Conservation (phyloP, 495 filamentous ascomycete genomes). For the Penicillium macrosclerotiorum region DNA sequence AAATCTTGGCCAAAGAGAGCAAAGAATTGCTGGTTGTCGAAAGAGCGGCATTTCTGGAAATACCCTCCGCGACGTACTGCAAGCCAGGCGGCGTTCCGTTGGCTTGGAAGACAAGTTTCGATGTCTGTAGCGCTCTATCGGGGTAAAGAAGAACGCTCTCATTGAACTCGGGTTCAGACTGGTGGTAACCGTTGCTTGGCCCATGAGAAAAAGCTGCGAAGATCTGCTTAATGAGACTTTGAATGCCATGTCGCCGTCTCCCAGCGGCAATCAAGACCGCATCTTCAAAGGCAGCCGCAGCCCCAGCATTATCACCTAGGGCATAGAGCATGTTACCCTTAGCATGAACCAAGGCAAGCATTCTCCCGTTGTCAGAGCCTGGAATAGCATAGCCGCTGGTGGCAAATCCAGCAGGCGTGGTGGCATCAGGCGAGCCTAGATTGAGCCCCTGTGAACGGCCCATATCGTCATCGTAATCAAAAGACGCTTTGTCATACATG, state of each 20-base stretch:
- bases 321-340: constrained; percentile 99
- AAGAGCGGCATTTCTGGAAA: constrained; percentile 75
- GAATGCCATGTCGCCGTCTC: constrained; percentile 66
- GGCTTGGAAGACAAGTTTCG: constrained; percentile 76
- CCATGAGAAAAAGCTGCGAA: constrained; percentile 64
- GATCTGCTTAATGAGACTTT: constrained; percentile 77
- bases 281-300: constrained; percentile 91
- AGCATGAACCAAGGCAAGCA: constrained; percentile 88
- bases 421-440: constrained; percentile 27
- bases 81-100: constrained; percentile 83
- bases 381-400: constrained; percentile 85
- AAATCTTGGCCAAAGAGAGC: constrained; percentile 94
- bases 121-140: constrained; percentile 78
- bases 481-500: constrained; percentile 53
- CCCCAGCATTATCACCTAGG: constrained; percentile 76
- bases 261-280: constrained; percentile 88
- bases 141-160: constrained; percentile 79
- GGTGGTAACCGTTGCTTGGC: constrained; percentile 26
- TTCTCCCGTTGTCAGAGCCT: constrained; percentile 87
- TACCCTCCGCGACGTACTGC: constrained; percentile 67
- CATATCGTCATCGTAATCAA: constrained; percentile 57
- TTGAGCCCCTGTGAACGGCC: constrained; percentile 22
- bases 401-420: constrained; percentile 57
- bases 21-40: constrained; percentile 96
- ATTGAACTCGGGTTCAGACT: constrained; percentile 28